A percentile compares a stretch with the other conserved stretches of the same genome.
Conservation (phyloP, 139 green algal species). For the Coelastrella sp. region DNA sequence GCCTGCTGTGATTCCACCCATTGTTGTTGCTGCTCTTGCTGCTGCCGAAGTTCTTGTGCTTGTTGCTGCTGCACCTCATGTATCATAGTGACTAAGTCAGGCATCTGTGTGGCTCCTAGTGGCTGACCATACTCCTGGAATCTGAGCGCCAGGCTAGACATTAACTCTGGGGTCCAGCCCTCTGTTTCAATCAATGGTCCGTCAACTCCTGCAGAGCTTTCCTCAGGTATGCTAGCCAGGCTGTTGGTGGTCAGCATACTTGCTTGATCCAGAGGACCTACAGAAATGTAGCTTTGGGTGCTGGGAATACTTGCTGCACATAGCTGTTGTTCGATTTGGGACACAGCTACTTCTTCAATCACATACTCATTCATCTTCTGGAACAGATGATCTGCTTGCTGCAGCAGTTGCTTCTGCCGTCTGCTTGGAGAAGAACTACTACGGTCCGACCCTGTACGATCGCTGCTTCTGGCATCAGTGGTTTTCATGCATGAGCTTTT, state of each 20-base stretch:
- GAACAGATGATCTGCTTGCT: background rate
- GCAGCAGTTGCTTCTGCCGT: background rate
- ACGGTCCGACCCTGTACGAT: background rate
- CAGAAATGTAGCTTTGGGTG: background rate
- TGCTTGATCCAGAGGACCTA: too few relatives aligned
- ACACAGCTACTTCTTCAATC: background rate
- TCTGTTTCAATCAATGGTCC: background rate
- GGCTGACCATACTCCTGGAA: background rate
- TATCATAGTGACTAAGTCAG: background rate
- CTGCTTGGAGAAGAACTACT: background rate
- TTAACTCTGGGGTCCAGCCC: slow-evolving; percentile 7
- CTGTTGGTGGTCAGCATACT: background rate
- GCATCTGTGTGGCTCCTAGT: background rate
- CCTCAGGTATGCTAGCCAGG: background rate
- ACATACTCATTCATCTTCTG: background rate
- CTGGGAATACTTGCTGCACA: background rate
- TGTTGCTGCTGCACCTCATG: slow-evolving; percentile 13
- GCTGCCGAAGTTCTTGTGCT: background rate
- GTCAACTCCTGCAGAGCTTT: background rate
- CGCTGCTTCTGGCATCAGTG: background rate
- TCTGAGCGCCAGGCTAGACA: slow-evolving; percentile 9
- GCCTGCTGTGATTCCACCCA: slow-evolving; percentile 5
- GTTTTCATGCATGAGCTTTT: too few relatives aligned
- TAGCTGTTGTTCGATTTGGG: background rate
- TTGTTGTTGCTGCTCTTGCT: slow-evolving; percentile 9